These are phyloP conservation scores for Diutina rugosa DNA, from an alignment of 1,139 yeast species.

Conservation along the genomic window DNA sequence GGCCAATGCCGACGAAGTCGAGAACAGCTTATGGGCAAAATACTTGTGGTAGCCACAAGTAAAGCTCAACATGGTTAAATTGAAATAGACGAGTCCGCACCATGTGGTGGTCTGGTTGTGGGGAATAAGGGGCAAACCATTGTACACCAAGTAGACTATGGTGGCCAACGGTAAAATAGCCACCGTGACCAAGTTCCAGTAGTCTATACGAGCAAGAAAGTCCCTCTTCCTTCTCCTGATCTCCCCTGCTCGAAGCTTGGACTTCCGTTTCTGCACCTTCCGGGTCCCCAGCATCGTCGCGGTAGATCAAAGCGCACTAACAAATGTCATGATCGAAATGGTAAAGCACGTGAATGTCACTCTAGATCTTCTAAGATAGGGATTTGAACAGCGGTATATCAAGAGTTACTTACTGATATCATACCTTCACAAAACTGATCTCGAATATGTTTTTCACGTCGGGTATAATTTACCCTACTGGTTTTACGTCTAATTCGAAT, in stretches of 20 bases:
- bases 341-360: neutral
- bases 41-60: conserved; percentile 54
- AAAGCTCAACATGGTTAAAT: conserved; percentile 27
- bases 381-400: no score
- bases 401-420: no score
- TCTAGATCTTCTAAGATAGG: no score
- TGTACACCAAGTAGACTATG: conserved; percentile 11
- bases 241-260: conserved; percentile 3
- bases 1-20: conserved; percentile 8
- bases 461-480: no score
- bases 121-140: conserved; percentile 7
- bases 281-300: conserved; percentile 1
- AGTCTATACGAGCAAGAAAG: conserved; percentile 21
- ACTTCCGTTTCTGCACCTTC: conserved; percentile 1
- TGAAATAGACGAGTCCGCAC: conserved; percentile 24
- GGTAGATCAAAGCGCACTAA: neutral
- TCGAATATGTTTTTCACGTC: no score
- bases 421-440: no score
- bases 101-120: conserved; percentile 15
- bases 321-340: neutral
- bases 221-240: conserved; percentile 21
- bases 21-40: conserved; percentile 49
- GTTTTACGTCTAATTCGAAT: no score
- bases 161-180: conserved; percentile 19
- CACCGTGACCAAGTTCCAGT: conserved; percentile 18